Evolutionary conservation across 768 basidiomycete species (phyloP).

Genomic region (Trametes cubensis): DNA sequence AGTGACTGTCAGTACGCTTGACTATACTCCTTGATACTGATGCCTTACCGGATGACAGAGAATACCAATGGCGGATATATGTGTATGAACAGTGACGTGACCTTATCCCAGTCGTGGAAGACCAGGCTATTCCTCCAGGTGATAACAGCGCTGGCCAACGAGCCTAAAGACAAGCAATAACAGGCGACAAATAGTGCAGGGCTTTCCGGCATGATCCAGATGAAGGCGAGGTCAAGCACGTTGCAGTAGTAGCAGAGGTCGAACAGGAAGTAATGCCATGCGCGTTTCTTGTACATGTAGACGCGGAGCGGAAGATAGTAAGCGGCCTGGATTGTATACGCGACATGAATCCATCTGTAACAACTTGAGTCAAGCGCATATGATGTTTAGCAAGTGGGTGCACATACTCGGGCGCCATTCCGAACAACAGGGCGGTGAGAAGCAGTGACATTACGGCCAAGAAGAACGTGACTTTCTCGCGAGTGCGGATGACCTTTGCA

Average conservation of each 20-base stretch:
- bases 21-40: neutral
- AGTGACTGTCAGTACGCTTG: neutral
- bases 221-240: slow-evolving; percentile 86
- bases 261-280: slow-evolving; percentile 94
- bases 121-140: slow-evolving; percentile 99
- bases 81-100: slow-evolving; percentile 93
- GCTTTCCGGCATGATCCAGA: slow-evolving; percentile 86
- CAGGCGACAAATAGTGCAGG: slow-evolving; percentile 85
- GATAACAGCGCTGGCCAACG: slow-evolving; percentile 91
- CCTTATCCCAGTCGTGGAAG: slow-evolving; percentile 96
- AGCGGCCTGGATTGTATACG: slow-evolving; percentile 77
- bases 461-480: slow-evolving; percentile 90
- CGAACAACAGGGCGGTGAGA: slow-evolving; percentile 82
- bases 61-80: slow-evolving; percentile 91
- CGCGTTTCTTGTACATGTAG: slow-evolving; percentile 88
- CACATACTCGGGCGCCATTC: slow-evolving; percentile 82
- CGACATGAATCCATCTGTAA: slow-evolving; percentile 81
- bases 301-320: slow-evolving; percentile 83
- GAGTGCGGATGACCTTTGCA: slow-evolving; percentile 80
- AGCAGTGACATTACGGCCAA: slow-evolving; percentile 90
- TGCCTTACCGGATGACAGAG: slow-evolving; percentile 79
- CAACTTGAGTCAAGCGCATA: neutral
- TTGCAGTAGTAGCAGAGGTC: slow-evolving; percentile 94
- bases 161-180: slow-evolving; percentile 90
- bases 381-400: neutral